phyloP scores from a whole-genome alignment of 306 rosid genomes.

The Cucurbita argyrosperma region DNA sequence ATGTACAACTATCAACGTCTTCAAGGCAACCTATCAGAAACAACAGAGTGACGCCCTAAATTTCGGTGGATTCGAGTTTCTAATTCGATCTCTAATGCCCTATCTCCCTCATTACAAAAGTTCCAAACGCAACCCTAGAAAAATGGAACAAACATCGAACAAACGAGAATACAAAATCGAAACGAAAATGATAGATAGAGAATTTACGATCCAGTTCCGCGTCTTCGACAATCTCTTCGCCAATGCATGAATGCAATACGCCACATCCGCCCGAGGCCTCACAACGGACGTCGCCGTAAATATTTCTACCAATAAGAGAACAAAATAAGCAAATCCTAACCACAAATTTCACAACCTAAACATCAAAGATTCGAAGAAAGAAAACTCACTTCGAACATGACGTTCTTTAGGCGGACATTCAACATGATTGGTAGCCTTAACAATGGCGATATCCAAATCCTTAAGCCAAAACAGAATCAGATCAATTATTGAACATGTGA shows the following conservation, averaged over 20 bases:
- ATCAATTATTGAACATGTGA: neutral
- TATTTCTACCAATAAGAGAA: constrained; percentile 28
- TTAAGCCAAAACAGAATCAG: constrained; percentile 3
- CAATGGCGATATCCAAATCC: constrained; percentile 93
- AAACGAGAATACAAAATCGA: neutral
- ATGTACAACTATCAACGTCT: constrained; percentile 83
- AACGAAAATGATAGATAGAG: neutral
- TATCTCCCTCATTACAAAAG: neutral
- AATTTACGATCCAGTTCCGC: constrained; percentile 59
- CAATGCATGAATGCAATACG: constrained; percentile 68
- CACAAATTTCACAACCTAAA: neutral
- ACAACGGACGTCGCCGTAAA: constrained; percentile 60
- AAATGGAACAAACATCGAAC: neutral
- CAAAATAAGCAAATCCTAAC: neutral
- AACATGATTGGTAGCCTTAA: constrained; percentile 82
- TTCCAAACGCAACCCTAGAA: neutral
- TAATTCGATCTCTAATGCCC: neutral
- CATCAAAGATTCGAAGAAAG: neutral
- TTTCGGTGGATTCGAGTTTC: neutral
- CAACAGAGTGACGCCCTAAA: neutral
- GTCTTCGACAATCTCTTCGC: constrained; percentile 76
- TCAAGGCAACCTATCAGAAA: constrained; percentile 64
- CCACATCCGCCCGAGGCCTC: constrained; percentile 82
- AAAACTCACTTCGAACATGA: constrained; percentile 69
- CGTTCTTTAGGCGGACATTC: constrained; percentile 93